These are phyloP conservation scores for Penicillium sp. DNA, from an alignment of 2,329 filamentous ascomycete species.

Conservation along the genomic window DNA sequence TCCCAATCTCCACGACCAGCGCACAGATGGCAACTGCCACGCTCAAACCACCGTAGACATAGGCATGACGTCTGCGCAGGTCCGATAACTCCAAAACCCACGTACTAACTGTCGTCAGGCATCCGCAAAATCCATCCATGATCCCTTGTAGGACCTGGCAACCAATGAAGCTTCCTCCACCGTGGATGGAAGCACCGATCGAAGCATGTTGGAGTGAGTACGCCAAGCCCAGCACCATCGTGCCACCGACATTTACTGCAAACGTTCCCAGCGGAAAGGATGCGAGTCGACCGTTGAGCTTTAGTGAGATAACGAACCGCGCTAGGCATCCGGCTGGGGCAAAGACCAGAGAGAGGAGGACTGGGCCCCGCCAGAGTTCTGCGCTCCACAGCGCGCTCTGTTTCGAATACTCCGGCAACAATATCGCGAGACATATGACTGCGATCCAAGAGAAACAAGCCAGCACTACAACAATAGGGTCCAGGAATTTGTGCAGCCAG, in stretches of 20 bases:
- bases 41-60: slow-evolving; percentile 54
- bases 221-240: slow-evolving; percentile 71
- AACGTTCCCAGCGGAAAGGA: slow-evolving; percentile 83
- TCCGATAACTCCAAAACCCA: slow-evolving; percentile 60
- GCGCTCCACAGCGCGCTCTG: slow-evolving; percentile 31
- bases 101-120: slow-evolving; percentile 64
- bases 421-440: slow-evolving; percentile 56
- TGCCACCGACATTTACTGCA: slow-evolving; percentile 72
- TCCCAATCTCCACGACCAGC: slow-evolving; percentile 74
- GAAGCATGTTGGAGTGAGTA: slow-evolving; percentile 71
- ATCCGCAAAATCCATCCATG: slow-evolving; percentile 66
- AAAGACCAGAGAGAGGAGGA: slow-evolving; percentile 73
- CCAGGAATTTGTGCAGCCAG: slow-evolving; percentile 36
- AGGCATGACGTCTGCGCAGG: slow-evolving; percentile 58
- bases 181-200: slow-evolving; percentile 13
- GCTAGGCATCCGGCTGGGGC: slow-evolving; percentile 72
- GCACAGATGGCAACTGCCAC: slow-evolving; percentile 1
- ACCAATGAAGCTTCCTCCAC: slow-evolving; percentile 53
- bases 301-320: slow-evolving; percentile 68
- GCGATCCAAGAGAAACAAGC: slow-evolving; percentile 72
- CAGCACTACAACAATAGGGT: slow-evolving; percentile 60
- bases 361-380: slow-evolving; percentile 70
- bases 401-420: slow-evolving; percentile 59
- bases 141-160: slow-evolving; percentile 66
- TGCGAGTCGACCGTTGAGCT: slow-evolving; percentile 63